Conservation (phyloP, 306 rosid species). For the Lupinus albus region DNA sequence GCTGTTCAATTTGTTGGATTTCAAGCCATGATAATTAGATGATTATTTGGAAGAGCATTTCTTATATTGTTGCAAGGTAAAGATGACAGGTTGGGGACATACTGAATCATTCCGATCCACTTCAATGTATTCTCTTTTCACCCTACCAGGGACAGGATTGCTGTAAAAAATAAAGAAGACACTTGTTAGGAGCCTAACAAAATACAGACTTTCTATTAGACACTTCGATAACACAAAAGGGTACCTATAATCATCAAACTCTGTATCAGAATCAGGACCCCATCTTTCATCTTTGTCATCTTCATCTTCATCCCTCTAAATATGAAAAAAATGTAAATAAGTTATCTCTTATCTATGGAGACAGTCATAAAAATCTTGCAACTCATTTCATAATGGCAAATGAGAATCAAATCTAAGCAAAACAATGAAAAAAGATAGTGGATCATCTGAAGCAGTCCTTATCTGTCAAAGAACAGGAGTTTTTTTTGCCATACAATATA, state of each 20-base stretch:
- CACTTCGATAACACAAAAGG: slow-evolving; percentile 20
- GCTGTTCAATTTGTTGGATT: slow-evolving; percentile 14
- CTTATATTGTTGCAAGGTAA: slow-evolving; percentile 2
- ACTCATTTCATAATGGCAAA: slow-evolving; percentile 10
- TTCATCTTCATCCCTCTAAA: slow-evolving; percentile 50
- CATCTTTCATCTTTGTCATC: slow-evolving; percentile 46
- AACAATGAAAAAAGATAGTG: background rate
- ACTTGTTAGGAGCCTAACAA: slow-evolving; percentile 36
- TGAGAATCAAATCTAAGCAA: slow-evolving; percentile 19
- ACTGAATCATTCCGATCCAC: slow-evolving; percentile 42
- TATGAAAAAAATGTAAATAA: slow-evolving; percentile 21
- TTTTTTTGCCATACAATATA: background rate
- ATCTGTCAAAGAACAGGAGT: background rate
- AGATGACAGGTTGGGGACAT: slow-evolving; percentile 40
- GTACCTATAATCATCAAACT: slow-evolving; percentile 48
- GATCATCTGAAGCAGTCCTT: slow-evolving; percentile 18
- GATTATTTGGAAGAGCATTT: slow-evolving; percentile 4
- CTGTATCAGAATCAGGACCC: slow-evolving; percentile 52
- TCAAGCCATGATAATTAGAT: slow-evolving; percentile 26
- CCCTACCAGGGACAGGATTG: slow-evolving; percentile 41
- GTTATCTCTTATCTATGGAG: slow-evolving; percentile 5
- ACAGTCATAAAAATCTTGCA: background rate
- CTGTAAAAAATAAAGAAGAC: slow-evolving; percentile 35
- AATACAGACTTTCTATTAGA: slow-evolving; percentile 19
- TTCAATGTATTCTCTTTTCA: slow-evolving; percentile 51